Base-by-base conservation (phyloP, 306 rosid genomes). In the Begonia masoniana region DNA sequence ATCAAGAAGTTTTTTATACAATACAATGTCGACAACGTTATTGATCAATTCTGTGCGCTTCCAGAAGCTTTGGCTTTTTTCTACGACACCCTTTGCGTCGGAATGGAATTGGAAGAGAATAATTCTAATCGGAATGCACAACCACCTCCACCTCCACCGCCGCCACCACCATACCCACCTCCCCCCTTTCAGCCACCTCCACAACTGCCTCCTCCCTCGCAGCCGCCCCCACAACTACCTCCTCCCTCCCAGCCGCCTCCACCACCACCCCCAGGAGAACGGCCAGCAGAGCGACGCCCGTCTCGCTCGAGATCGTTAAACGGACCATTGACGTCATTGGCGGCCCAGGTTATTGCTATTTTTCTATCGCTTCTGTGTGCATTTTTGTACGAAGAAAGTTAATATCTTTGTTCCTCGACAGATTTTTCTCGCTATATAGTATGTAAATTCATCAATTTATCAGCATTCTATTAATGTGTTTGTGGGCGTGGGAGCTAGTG, bases 31-130 rank as follows among this genome's bases (percentile, higher is more conserved):
- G 51, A 67, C 7, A 70, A 79, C 57, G 71, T 12, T 43, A 6
- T 56, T 5, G 65, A 60, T 35, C 86, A 89, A 0, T 81, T 57
- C 67, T 10, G 48, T 17, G 51, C 67, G 17, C 6, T 75, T 52
- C 78, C 60, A 52, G 97, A 88, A 60, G 81, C 93, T 0, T 13
- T 84, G 19, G 50, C 84, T 47, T 12, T 62, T 2, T 77, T 64
- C 58, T 88, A 84, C 48, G 95, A 84, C 41, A 75, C 87, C 56
- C 50, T 84, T 47, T 73, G 84, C 62, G 64, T 66, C 49, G 95
- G 96, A 50, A 6, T 83, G 41, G 85, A 77, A 15, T 78, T 82
- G 83, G 51, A 57, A 35, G 79, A 57, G 1, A 61, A 70, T 9
- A 5, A 9, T 5, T 31, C 39, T 31, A 31, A 31, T 31, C 39